phyloP scores from a whole-genome alignment of 208 protist species.

The Naegleria lovaniensis region DNA sequence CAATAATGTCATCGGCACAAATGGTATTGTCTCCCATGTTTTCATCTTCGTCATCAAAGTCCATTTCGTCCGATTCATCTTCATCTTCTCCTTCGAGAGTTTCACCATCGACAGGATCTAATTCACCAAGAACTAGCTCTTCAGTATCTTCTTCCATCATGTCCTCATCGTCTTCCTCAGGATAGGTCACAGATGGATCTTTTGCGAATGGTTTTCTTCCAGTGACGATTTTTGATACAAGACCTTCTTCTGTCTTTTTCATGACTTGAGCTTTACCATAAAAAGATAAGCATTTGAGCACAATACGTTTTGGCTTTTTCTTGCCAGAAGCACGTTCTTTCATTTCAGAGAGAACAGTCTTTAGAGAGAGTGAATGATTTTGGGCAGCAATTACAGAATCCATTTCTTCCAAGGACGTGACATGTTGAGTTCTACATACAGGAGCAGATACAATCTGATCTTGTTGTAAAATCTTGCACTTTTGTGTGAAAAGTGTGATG shows the following conservation, averaged over 20 bases:
- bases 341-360: background rate
- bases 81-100: background rate
- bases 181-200: background rate
- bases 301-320: background rate
- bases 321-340: background rate
- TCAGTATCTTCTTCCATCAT: background rate
- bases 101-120: background rate
- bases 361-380: background rate
- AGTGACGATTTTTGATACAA: background rate
- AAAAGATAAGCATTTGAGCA: background rate
- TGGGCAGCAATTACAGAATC: background rate
- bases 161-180: background rate
- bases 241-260: background rate
- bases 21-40: background rate
- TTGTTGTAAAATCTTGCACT: background rate
- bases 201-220: background rate
- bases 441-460: background rate
- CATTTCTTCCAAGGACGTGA: background rate
- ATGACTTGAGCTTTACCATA: background rate
- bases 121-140: background rate
- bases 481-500: background rate
- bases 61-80: background rate
- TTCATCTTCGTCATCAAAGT: background rate
- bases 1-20: background rate
- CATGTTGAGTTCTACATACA: background rate